Evolutionary conservation across 139 green algal species (phyloP), one percentile per base, ranked within the genome.

Genomic region (Diplosphaera chodatii): DNA sequence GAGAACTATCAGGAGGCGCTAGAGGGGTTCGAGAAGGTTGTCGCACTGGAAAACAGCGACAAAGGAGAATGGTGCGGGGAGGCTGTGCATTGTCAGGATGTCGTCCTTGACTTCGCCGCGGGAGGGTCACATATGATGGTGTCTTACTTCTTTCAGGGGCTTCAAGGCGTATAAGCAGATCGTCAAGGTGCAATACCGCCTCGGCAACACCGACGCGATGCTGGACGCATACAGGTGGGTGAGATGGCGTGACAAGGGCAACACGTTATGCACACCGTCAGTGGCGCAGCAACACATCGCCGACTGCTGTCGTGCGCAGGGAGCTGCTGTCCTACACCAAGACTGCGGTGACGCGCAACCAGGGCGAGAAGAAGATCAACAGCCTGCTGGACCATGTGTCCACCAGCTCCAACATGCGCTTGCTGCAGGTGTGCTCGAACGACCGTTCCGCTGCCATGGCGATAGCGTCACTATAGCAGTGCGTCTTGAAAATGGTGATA

Each of bases 141-240:
- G 1, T 37, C 22, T 63, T 30, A 1, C n/a, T 67, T 28, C 20
- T 6, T 66, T 32, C 87, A 97, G 93, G 91, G 95, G 94, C 20
- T 99, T 99, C 84, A 97, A 97, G 71, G 94, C 95, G 20, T 76
- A 99, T 27, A 99, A 99, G 82, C 95, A 99, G 81, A 91, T 96
- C 20, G 92, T 99, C 4, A 99, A 99, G 82, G 78, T 99, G 40
- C 88, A 96, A 69, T 95, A 86, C 78, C 85, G 84, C 71, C 67
- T 92, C 55, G 87, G 86, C 13, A 71, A 92, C 56, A 75, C 84
- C 34, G 64, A 83, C 13, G 76, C 91, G 32, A 96, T 97, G 93
- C 90, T 98, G 84, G 78, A 90, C 3, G 77, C 91, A 4, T 98
- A 98, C 83, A 86, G 81, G 85, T 92, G 25, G 16, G 48, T n/a